Base-by-base conservation (phyloP, 768 basidiomycete genomes). In the Naganishia vishniacii region DNA sequence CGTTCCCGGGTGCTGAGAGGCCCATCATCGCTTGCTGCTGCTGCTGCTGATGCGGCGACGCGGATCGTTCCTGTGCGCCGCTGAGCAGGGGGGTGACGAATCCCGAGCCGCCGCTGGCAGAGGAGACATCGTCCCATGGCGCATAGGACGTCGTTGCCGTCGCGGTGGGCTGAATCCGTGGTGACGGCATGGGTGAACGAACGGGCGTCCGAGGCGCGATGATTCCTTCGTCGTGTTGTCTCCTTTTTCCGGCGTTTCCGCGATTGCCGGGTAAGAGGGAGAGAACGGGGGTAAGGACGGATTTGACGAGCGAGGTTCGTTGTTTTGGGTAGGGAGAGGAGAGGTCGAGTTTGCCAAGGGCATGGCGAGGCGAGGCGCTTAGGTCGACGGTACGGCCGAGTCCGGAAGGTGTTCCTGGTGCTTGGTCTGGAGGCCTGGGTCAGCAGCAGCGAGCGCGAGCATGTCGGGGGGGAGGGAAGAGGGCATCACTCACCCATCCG, bases 191-290 rank as follows among this genome's bases (percentile, higher is more conserved):
- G 1, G 63, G 63, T 0, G 53, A 47, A 1, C 70, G 62, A 44
- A 72, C 60, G 13, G 73, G 73, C 13, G 73, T 75, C 15, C 73
- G 68, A 31, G 72, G 86, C 0, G 87, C 84, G 64, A 91, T 84
- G 59, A 90, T 78, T 13, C 88, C 89, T 68, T 88, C 85, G 15
- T 84, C 80, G 7, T 81, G 79, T 40, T 81, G 80, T 56, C 78
- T 80, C n/a, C 62, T 11, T 16, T 45, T 29, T 15, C 42, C 16
- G 26, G 42, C 41, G 26, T 56, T 32, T 11, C 83, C 78, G 23
- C 79, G 73, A 11, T 79, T 49, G 44, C 79, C 79, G 11, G 83
- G 79, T 20, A 83, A 81, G 4, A 85, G 53, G 67, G 66, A 81
- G 15, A 78, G 49, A 15, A 77, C 45, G 5, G 77, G 77, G 18